Evolutionary conservation across 2,329 filamentous ascomycete genomes (phyloP), one percentile per base, ranked within the genome.

Genomic region (Trichophyton rubrum): DNA sequence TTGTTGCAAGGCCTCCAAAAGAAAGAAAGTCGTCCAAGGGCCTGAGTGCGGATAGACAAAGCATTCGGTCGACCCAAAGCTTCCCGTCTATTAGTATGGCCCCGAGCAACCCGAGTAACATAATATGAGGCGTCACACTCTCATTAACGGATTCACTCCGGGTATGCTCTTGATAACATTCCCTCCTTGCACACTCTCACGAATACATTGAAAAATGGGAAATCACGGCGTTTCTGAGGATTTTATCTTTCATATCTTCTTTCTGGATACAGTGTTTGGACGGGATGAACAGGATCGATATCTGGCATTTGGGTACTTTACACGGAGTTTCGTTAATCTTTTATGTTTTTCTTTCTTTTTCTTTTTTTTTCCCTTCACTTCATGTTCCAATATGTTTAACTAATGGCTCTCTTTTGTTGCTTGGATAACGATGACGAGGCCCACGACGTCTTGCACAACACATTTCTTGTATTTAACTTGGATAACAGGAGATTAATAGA

Each of bases 1-100:
- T 97, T 63, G 83, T 96, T 49, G 87, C 87, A 30, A 73, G 74
- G 49, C 72, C 67, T 71, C 76, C 68, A 72, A 80, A 77, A 65
- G 75, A 74, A 40, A 74, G 72, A 63, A 69, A 71, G 62, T 68
- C 73, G 58, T 70, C 70, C 45, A 68, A 71, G 59, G 72, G 73
- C 64, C 61, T 70, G 62, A 75, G 72, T 62, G 74, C 71, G 60
- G 75, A 75, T 62, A 72, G 70, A 64, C 75, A 77, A 70, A 74
- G 74, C n/a, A 62, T 75, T 58, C 69, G 67, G 47, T 75, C 74
- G 5, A 70, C 74, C 22, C 71, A 76, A 61, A 78, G 75, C 63
- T 68, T 75, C 61, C 74, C 74, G 43, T 75, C 75, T 57, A 74
- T 71, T 40, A 74, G 70, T 61, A 73, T 76, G 66, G 74, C 75